A percentile compares a stretch with the other conserved stretches of the same genome.
Conservation (phyloP, 192 early-diverging fungal species). For the Coemansia sp. region DNA sequence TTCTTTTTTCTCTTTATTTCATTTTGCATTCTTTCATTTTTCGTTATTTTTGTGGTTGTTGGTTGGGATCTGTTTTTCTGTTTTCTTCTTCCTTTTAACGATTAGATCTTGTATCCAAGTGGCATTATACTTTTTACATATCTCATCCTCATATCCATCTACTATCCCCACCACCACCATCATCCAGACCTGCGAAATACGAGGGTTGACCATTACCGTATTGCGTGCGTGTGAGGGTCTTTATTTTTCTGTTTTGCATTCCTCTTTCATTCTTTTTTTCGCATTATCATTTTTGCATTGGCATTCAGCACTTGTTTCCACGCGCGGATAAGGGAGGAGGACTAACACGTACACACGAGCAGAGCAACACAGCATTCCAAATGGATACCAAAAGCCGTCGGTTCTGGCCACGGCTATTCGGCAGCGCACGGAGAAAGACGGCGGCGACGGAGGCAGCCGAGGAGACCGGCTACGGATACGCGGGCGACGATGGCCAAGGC, state of each 20-base stretch:
- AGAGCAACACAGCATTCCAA: too few species aligned
- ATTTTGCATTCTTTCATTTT: too few species aligned
- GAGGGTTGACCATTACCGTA: too few species aligned
- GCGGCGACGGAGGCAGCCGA: not conserved
- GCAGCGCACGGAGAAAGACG: conserved; percentile 1
- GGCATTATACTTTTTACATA: too few species aligned
- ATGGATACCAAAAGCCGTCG: conserved; percentile 8
- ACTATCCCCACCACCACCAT: too few species aligned
- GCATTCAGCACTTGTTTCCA: not conserved
- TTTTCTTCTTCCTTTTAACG: not conserved
- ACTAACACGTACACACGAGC: not conserved
- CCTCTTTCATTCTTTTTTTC: not conserved
- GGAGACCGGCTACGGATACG: not conserved
- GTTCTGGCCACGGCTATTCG: conserved; percentile 33
- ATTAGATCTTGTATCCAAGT: not conserved
- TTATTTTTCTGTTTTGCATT: not conserved
- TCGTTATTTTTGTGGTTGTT: too few species aligned
- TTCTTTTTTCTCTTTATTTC: conserved; percentile 3
- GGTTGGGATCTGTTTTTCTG: not conserved
- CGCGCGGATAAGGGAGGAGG: not conserved
- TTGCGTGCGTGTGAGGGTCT: not conserved
- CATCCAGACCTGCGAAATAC: too few species aligned
- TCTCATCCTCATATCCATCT: too few species aligned
- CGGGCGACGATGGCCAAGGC: not conserved
- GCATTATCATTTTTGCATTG: conserved; percentile 1